Base-by-base conservation (phyloP, 1,284 basidiomycete genomes). In the Farysia itapuensis region DNA sequence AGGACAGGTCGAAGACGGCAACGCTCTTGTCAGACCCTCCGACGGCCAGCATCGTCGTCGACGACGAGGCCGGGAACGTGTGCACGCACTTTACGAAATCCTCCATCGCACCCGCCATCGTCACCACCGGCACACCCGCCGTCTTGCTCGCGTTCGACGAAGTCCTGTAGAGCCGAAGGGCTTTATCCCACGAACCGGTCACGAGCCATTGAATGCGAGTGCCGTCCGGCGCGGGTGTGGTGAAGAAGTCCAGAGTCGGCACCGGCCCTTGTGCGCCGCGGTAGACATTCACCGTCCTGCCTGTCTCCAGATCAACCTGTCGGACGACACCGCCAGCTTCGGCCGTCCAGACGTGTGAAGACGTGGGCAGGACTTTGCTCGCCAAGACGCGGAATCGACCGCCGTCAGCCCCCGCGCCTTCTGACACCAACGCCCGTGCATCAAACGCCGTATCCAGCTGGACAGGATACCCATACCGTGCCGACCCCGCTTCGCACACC, bases 81-180 rank as follows among this genome's bases (percentile, higher is more conserved):
- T 52, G 51, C 0, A 67, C 33, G 21, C 35, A 28, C 33, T 67
- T 67, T 54, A 67, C 53, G 36, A 67, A 67, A 37, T 67, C 64
- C 2, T 20, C 21, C 40, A 48, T 54, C 12, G 64, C 64, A 2
- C 38, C 32, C 7, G 41, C 14, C 4, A 58, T 22, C 12, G 18
- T 22, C 11, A 39, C 2, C 2, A 50, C 3, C 4, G 45, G 39
- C 5, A 18, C 13, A 14, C n/a, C 23, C 0, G 9, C 23, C 11
- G 21, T 16, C 13, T 37, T 42, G 4, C 22, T 21, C 2, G 30
- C 3, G 2, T 7, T 13, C 3, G 18, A 18, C 3, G 24, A 14
- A 3, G 46, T 20, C 4, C 24, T 39, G 31, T 61, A 66, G 0
- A 61, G 19, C 0, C 58, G 35, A 6, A 66, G 12, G 1, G 52